Base-by-base conservation (phyloP, 2,329 filamentous ascomycete genomes). In the Helotiales sp. region DNA sequence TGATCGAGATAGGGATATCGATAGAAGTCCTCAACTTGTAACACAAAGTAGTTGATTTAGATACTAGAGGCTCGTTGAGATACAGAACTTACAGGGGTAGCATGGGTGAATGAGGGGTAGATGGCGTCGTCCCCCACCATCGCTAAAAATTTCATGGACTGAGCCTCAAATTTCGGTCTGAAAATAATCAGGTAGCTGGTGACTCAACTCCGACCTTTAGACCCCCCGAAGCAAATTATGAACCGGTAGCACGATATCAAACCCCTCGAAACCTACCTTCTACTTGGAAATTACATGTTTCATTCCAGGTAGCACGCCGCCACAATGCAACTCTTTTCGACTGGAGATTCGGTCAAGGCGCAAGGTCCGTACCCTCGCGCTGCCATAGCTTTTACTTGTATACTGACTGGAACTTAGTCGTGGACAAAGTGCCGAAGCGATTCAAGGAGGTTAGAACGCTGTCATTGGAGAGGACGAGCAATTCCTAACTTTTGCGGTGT, bases 391-490 rank as follows among this genome's bases (percentile, higher is more conserved):
- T 44, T 1, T 2, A 15, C n/a, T 7, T 27, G 22, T 15, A 27
- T 44, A 15, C 40, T 44, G 22, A 44, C 22, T 44, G 19, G 10
- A 44, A 6, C 12, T 25, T 27, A 52, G 88, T 97, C 72, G 84
- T 91, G 54, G 92, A 97, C 76, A 87, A 87, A 72, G 48, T 61
- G 34, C 61, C 61, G 8, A 63, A 63, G 40, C 49, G 40, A 40
- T 58, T 59, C 79, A 92, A 89, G 73, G 89, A 92, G 71, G 46
- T 48, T 2, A 19, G 46, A 19, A 48, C 15, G 19, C 15, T n/a
- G 17, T 10, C 15, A 17, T 30, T 17, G 25, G n/a, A n/a, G n/a
- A 12, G 46, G 29, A 8, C 7, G 27, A 48, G 13, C 46, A 25
- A 44, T 25, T 48, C 6, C 46, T 30, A 31, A 33, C 27, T n/a